A percentile compares a stretch with the other conserved stretches of the same genome.
Conservation (phyloP, 768 basidiomycete genomes). For the Dioszegia crocea region DNA sequence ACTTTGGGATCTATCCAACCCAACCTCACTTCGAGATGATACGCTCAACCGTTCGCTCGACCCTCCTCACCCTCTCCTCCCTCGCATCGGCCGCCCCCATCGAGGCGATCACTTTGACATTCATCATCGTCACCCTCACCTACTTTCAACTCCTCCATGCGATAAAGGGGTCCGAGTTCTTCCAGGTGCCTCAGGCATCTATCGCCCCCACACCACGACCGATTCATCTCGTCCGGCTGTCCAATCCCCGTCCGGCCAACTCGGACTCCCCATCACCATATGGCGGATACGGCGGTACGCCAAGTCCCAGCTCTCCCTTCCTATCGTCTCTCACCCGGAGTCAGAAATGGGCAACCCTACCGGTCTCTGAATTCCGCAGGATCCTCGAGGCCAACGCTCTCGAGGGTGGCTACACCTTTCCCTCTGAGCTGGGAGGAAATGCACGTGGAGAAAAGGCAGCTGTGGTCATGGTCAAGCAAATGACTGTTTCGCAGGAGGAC, state of each 20-base stretch:
- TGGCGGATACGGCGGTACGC: background rate
- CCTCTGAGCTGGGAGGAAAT: conserved; percentile 50
- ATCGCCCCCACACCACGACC: conserved; percentile 25
- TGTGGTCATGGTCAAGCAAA: conserved; percentile 66
- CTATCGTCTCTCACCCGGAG: conserved; percentile 28
- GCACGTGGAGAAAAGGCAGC: conserved; percentile 22
- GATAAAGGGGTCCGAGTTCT: conserved; percentile 73
- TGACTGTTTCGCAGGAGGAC: conserved; percentile 53
- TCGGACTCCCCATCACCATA: conserved; percentile 13
- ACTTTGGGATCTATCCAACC: background rate
- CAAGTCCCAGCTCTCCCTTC: conserved; percentile 13
- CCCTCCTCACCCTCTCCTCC: conserved; percentile 39
- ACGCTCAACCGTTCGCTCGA: conserved; percentile 26
- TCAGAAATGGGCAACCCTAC: conserved; percentile 31
- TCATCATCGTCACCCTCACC: conserved; percentile 80
- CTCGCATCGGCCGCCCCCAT: conserved; percentile 50
- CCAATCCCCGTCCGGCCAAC: conserved; percentile 16
- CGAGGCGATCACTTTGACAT: conserved; percentile 86
- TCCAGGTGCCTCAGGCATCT: conserved; percentile 28
- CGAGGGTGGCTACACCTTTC: conserved; percentile 51
- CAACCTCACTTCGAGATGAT: conserved; percentile 20
- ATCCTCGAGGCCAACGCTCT: conserved; percentile 54
- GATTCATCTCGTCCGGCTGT: conserved; percentile 31
- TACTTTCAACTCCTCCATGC: conserved; percentile 91
- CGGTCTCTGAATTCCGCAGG: conserved; percentile 58